Evolutionary conservation across 371 early-diverging fungal genomes (phyloP).

Genomic region (Mucor piriformis): DNA sequence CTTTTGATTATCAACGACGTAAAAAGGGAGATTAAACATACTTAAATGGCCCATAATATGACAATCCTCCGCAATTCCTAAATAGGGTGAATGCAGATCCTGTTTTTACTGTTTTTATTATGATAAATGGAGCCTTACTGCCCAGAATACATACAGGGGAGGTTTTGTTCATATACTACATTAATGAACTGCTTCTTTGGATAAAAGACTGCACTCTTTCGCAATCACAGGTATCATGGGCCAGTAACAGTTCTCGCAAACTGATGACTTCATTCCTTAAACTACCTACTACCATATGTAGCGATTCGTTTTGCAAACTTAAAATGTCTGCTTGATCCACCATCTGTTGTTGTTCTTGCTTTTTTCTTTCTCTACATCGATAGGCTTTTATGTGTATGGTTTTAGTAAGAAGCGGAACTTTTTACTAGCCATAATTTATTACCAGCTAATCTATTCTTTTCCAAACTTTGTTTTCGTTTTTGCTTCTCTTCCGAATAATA

Average conservation of each 20-base stretch:
- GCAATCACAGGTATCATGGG: constrained; percentile 20
- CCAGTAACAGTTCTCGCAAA: constrained; percentile 11
- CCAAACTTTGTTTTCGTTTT: constrained; percentile 10
- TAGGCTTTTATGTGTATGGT: not conserved
- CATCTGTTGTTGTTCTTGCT: constrained; percentile 18
- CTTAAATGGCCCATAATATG: too few relatives aligned
- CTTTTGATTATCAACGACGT: too few relatives aligned
- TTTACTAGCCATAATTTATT: not conserved
- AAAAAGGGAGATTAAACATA: too few relatives aligned
- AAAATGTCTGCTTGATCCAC: constrained; percentile 10
- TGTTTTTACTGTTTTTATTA: too few relatives aligned
- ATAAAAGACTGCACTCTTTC: constrained; percentile 12
- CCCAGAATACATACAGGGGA: too few relatives aligned
- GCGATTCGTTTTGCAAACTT: constrained; percentile 3
- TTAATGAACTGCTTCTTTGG: constrained; percentile 4
- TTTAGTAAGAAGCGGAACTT: not conserved
- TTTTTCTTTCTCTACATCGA: constrained; percentile 15
- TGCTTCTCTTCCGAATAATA: not conserved
- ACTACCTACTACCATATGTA: not conserved
- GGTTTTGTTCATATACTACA: not conserved
- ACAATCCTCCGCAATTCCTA: too few relatives aligned
- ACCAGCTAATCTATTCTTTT: constrained; percentile 21
- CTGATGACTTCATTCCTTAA: constrained; percentile 8
- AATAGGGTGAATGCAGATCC: too few relatives aligned
- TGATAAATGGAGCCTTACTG: not conserved